Base-by-base conservation (phyloP, 495 filamentous ascomycete species). In the Aspergillus asperescens region DNA sequence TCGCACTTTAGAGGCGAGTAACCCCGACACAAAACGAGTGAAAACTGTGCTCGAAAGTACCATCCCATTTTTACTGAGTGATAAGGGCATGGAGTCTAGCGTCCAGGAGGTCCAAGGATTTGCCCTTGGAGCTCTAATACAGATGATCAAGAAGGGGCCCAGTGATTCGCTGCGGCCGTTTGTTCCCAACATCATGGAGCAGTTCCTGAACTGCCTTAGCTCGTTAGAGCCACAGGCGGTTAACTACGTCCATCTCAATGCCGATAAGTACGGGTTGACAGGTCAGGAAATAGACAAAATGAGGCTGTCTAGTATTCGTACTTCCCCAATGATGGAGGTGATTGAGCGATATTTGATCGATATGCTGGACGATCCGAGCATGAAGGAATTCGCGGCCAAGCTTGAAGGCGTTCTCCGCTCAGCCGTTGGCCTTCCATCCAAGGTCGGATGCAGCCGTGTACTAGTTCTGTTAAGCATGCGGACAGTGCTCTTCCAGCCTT, bases 201-300 rank as follows among this genome's bases (percentile, higher is more conserved):
- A 87, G 52, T 80, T 92, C 27, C 72, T 98, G 9, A 82, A 80
- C 9, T 78, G 91, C 7, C 73, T 96, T 12, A 95, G 87, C 62
- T 89, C 89, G 1, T 71, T 96, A 25, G 93, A 98, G 70, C 86
- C 83, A 0, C 85, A 94, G 54, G 81, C 77, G 8, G 80, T 96
- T 61, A 96, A 97, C 59, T 96, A 96, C 62, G 73, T 95, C 48
- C 90, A 95, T 69, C 81, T 95, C 55, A 90, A 93, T 57, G 87
- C 89, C 0, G 82, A 85, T 29, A 90, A 92, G 52, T 95, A 95
- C 57, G 86, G 88, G 47, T 73, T 90, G 16, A 89, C 84, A 0
- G 78, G 81, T n/a, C 86, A 95, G 49, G 69, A 81, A 57, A 90
- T 98, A 52, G 93, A 98, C 69, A 88, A 87, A 60, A 79, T 86